A percentile compares a stretch with the other conserved stretches of the same genome.
Conservation (phyloP, 805 yeast genomes). For the Saccharomyces cerevisiae region DNA sequence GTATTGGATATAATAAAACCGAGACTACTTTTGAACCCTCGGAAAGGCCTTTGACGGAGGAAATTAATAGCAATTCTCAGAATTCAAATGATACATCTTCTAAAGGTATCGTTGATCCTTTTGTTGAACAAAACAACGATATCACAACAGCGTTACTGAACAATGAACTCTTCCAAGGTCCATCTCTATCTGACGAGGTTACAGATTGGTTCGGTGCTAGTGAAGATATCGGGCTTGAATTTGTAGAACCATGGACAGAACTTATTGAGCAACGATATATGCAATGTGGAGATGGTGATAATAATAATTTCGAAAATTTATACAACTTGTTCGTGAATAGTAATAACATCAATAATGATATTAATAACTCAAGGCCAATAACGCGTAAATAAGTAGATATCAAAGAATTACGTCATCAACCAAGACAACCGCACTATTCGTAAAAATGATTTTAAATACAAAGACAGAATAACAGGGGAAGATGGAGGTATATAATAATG, state of each 20-base stretch:
- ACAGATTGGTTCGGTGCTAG: slow-evolving; percentile 45
- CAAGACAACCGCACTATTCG: not conserved
- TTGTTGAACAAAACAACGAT: not conserved
- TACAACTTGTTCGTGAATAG: slow-evolving; percentile 1
- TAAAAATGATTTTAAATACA: not conserved
- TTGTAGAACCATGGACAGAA: slow-evolving; percentile 74
- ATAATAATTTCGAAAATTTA: slow-evolving; percentile 7
- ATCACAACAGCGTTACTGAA: slow-evolving; percentile 15
- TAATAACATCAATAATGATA: not conserved
- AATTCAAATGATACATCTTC: not conserved
- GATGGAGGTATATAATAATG: not conserved
- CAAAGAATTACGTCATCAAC: not conserved
- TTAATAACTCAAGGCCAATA: not conserved
- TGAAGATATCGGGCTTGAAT: slow-evolving; percentile 46
- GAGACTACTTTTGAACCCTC: not conserved
- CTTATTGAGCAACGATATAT: slow-evolving; percentile 62
- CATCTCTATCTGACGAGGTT: slow-evolving; percentile 25
- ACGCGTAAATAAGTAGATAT: not conserved
- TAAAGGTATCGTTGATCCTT: not conserved
- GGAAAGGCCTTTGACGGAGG: not conserved
- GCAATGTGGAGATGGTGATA: slow-evolving; percentile 22
- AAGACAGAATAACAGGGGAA: not conserved
- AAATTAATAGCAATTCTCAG: not conserved
- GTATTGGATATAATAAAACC: not conserved
- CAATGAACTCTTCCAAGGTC: slow-evolving; percentile 5